These are phyloP conservation scores for Phascolomyces articulosus DNA, from an alignment of 371 early-diverging fungal genomes.

Conservation along the genomic window DNA sequence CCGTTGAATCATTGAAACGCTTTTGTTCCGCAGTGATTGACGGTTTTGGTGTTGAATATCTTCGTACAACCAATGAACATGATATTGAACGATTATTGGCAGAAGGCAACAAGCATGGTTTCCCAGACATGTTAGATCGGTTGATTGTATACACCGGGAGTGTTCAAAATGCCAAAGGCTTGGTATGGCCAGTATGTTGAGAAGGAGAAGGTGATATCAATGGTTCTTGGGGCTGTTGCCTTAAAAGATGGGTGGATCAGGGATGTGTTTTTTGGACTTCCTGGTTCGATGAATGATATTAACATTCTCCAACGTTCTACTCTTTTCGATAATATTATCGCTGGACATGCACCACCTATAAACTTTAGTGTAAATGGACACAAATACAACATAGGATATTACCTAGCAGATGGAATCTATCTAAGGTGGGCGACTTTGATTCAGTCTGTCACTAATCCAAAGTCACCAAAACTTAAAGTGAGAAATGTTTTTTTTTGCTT, in stretches of 20 bases:
- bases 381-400: background rate
- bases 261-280: background rate
- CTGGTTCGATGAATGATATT: slow-evolving; percentile 1
- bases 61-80: background rate
- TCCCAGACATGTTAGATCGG: background rate
- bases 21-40: slow-evolving; percentile 1
- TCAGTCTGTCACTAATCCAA: background rate
- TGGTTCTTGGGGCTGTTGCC: background rate
- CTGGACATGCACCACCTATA: background rate
- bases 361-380: background rate
- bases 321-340: background rate
- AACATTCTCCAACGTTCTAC: background rate
- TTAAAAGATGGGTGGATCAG: background rate
- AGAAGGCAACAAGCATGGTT: background rate
- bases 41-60: background rate
- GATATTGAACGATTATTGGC: background rate
- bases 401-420: background rate
- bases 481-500: too few species aligned
- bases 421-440: background rate
- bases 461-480: too few species aligned
- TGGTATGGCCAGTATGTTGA: background rate
- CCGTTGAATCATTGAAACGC: background rate
- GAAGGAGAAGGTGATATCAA: background rate
- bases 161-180: background rate
- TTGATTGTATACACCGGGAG: slow-evolving; percentile 7